Evolutionary conservation across 1,284 basidiomycete species (phyloP).

Genomic region (Ganoderma boninense): DNA sequence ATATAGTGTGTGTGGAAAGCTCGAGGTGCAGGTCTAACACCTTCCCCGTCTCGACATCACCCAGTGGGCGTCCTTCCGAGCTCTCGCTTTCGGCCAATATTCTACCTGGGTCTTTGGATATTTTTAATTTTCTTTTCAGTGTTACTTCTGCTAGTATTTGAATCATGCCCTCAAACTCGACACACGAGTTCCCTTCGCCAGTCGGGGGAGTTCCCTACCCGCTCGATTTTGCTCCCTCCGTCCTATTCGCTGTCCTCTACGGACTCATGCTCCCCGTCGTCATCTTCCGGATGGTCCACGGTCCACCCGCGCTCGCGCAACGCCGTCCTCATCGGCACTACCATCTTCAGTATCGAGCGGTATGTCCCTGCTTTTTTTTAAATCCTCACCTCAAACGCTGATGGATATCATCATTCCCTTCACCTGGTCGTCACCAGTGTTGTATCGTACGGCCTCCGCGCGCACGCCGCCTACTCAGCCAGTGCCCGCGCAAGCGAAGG

Average conservation of each 20-base stretch:
- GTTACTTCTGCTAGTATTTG: not conserved
- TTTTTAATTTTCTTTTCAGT: not conserved
- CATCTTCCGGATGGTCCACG: constrained; percentile 29
- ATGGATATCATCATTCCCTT: no score
- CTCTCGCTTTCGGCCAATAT: not conserved
- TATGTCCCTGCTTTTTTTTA: constrained; percentile 7
- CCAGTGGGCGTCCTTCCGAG: not conserved
- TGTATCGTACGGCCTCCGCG: constrained; percentile 42
- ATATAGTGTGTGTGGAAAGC: not conserved
- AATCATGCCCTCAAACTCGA: constrained; percentile 11
- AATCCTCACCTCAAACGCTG: not conserved
- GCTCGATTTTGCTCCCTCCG: constrained; percentile 13
- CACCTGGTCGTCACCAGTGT: constrained; percentile 25
- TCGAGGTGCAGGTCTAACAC: not conserved
- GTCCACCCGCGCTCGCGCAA: constrained; percentile 25
- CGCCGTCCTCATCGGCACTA: constrained; percentile 25
- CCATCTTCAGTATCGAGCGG: constrained; percentile 32
- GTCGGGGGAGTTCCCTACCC: constrained; percentile 21
- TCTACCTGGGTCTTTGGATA: not conserved
- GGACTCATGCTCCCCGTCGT: constrained; percentile 26
- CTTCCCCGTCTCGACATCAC: not conserved
- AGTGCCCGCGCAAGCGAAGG: constrained; percentile 31
- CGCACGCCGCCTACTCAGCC: constrained; percentile 37
- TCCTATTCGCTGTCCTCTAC: constrained; percentile 28
- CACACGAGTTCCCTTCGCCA: constrained; percentile 17